phyloP scores from a whole-genome alignment of 495 filamentous ascomycete genomes.

The Beverwykella pulmonaria region DNA sequence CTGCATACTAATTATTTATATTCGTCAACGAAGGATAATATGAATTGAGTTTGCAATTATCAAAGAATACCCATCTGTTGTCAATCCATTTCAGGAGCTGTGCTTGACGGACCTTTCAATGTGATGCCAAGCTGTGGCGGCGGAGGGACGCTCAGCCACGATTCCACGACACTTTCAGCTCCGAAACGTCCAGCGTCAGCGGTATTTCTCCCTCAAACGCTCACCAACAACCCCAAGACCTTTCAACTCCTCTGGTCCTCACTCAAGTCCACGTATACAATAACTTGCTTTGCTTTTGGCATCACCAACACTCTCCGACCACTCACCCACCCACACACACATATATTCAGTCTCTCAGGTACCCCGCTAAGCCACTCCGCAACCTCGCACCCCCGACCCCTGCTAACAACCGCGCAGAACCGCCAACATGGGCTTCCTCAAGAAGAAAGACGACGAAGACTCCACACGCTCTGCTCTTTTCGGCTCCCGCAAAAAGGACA shows the following conservation, averaged over 20 bases:
- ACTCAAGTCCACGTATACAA: not conserved
- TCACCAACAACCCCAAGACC: not conserved
- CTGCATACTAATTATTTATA: too few species aligned
- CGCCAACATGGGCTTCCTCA: conserved; percentile 40
- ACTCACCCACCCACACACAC: not conserved
- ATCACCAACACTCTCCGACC: not conserved
- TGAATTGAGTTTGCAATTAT: too few species aligned
- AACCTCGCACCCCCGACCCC: not conserved
- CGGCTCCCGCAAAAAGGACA: conserved; percentile 38
- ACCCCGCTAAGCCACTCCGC: not conserved
- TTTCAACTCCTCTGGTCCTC: not conserved
- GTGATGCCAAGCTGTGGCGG: not conserved
- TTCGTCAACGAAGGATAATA: too few species aligned
- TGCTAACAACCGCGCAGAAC: conserved; percentile 3
- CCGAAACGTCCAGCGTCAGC: not conserved
- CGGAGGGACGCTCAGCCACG: not conserved
- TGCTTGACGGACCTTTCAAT: too few species aligned
- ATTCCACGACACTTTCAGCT: conserved; percentile 3
- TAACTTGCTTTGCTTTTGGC: not conserved
- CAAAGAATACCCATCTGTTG: too few species aligned
- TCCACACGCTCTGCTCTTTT: conserved; percentile 41
- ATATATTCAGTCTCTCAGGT: not conserved
- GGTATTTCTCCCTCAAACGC: not conserved
- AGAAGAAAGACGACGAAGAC: conserved; percentile 39
- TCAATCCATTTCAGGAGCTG: too few species aligned